These are phyloP conservation scores for Fusarium buxicola DNA, from an alignment of 2,329 filamentous ascomycete species.

Conservation along the genomic window DNA sequence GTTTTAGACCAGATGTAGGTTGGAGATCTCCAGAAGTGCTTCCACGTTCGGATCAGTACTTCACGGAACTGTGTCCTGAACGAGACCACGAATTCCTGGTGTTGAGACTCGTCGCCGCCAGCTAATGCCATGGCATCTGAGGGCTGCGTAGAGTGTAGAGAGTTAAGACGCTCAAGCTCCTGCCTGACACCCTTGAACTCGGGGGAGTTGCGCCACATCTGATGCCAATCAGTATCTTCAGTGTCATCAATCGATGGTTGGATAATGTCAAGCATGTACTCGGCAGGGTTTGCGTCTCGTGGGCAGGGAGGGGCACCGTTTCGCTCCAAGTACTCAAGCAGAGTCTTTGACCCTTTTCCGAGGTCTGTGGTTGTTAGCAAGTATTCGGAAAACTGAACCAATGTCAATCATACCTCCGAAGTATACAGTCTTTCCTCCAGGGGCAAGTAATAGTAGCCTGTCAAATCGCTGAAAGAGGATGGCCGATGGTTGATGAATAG, in stretches of 20 bases:
- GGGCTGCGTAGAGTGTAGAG: conserved; percentile 3
- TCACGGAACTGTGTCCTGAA: conserved; percentile 50
- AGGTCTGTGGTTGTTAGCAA: conserved; percentile 28
- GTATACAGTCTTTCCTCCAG: conserved; percentile 68
- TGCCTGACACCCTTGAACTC: conserved; percentile 50
- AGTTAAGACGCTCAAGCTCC: conserved; percentile 37
- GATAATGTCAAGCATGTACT: conserved; percentile 70
- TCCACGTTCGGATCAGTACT: conserved; percentile 52
- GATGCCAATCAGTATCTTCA: conserved; percentile 62
- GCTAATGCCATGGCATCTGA: not conserved
- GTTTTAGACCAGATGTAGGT: conserved; percentile 71
- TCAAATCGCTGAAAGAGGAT: conserved; percentile 63
- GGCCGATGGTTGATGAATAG: conserved; percentile 61
- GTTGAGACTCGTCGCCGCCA: conserved; percentile 35
- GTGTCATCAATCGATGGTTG: conserved; percentile 38
- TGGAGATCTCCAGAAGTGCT: conserved; percentile 56
- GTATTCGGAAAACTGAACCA: rapidly evolving
- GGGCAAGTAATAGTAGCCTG: conserved; percentile 65
- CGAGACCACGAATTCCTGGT: conserved; percentile 48
- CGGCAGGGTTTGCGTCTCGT: conserved; percentile 70
- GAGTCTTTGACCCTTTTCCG: conserved; percentile 57
- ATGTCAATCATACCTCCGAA: conserved; percentile 61
- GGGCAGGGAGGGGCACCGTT: conserved; percentile 69
- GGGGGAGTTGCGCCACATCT: conserved; percentile 51
- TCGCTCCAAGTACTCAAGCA: conserved; percentile 69